These are phyloP conservation scores for Glutinoglossum americanum DNA, from an alignment of 495 filamentous ascomycete species.

Conservation along the genomic window DNA sequence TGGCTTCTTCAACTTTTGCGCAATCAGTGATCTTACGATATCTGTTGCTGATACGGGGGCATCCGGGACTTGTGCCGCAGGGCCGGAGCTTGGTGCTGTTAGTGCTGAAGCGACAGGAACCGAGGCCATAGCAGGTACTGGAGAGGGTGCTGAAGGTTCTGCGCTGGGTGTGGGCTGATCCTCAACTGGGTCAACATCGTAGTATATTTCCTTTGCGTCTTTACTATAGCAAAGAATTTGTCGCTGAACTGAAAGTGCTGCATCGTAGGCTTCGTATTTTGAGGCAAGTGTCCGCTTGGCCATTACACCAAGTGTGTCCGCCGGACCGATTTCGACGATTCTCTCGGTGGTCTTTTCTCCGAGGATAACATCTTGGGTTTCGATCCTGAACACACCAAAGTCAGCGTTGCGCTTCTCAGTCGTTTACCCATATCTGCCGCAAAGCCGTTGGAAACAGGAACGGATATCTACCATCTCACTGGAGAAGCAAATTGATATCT, in stretches of 20 bases:
- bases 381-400: slow-evolving; percentile 33
- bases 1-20: slow-evolving; percentile 97
- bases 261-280: slow-evolving; percentile 98
- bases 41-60: slow-evolving; percentile 71
- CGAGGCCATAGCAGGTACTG: slow-evolving; percentile 26
- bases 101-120: slow-evolving; percentile 29
- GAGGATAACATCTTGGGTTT: slow-evolving; percentile 98
- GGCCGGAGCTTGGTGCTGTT: slow-evolving; percentile 53
- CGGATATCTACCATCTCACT: slow-evolving; percentile 50
- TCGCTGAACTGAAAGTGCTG: slow-evolving; percentile 80
- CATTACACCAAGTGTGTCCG: slow-evolving; percentile 97
- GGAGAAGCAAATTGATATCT: slow-evolving; percentile 74
- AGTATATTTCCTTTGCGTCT: slow-evolving; percentile 98
- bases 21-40: slow-evolving; percentile 72
- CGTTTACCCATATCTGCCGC: no score
- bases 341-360: slow-evolving; percentile 88
- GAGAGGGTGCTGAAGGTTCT: slow-evolving; percentile 16
- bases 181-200: slow-evolving; percentile 87
- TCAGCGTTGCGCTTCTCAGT: neutral
- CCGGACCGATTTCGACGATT: slow-evolving; percentile 92
- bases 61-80: slow-evolving; percentile 76
- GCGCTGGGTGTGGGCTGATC: slow-evolving; percentile 49
- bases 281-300: slow-evolving; percentile 85
- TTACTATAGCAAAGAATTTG: slow-evolving; percentile 99
- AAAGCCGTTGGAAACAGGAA: neutral